Base-by-base conservation (phyloP, 371 early-diverging fungal genomes). In the Syncephalastrum sp. region DNA sequence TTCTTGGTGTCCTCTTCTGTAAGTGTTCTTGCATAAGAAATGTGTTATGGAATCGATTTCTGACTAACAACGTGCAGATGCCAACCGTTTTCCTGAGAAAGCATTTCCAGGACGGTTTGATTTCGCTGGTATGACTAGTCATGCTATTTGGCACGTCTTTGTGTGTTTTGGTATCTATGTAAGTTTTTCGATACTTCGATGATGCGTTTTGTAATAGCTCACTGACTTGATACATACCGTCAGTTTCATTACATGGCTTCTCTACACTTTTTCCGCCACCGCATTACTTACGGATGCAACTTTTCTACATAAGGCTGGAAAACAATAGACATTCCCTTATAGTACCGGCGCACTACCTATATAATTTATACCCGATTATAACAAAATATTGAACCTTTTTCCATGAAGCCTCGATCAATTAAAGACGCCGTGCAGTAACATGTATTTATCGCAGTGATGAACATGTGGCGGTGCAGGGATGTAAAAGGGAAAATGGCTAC, bases 71-170 rank as follows among this genome's bases (percentile, higher is more conserved):
- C 23, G 15, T 41, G 5, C n/a, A 63, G 64, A 88, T 56, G 83
- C 82, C 44, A 68, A 74, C 45, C 78, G 85, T 25, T 78, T 84
- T 59, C 92, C 91, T 12, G 91, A 92, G 71, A 80, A 85, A 61
- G 75, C 73, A 52, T 81, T 70, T 47, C 90, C 89, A 6, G 91
- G 91, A 7, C 65, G 72, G 56, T 89, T 90, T 70, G 91, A 92
- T 66, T 65, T 72, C 43, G 67, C 82, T 57, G 82, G 83, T 50
- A 64, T 75, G 65, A 83, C 86, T 53, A 84, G 85, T 47, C 91
- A 91, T 67, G 85, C 84, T 48, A 71, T 87, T 47, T 91, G 91
- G 91, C 91, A 91, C 65, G 59, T 85, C 16, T 78, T 78, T 67
- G 88, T 89, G 8, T 75, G 84, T n/a, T 72, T 76, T 5, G 88